phyloP scores from a whole-genome alignment of 2,329 filamentous ascomycete species.

The Penicillium hesseltinei region DNA sequence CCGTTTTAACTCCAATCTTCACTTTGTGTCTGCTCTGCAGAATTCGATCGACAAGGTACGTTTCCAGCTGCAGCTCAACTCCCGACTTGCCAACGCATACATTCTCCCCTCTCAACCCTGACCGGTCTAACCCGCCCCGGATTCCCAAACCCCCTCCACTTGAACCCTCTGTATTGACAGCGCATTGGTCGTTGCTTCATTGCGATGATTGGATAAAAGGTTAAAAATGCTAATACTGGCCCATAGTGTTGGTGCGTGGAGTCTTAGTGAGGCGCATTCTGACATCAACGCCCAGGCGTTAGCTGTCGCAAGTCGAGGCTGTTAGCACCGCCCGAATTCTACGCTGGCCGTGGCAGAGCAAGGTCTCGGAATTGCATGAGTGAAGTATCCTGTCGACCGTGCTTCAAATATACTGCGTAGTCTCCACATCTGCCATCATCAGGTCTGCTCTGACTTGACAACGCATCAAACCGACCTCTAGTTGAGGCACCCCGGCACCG shows the following conservation, averaged over 20 bases:
- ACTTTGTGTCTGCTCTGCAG: constrained; percentile 20
- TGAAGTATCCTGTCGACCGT: constrained; percentile 25
- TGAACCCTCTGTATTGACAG: constrained; percentile 25
- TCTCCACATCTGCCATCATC: constrained; percentile 28
- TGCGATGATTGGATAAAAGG: constrained; percentile 16
- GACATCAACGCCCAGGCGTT: constrained; percentile 24
- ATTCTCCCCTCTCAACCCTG: constrained; percentile 28
- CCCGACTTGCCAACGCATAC: constrained; percentile 42
- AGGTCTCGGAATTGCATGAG: constrained; percentile 13
- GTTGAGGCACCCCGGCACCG: constrained; percentile 35
- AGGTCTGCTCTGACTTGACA: constrained; percentile 37
- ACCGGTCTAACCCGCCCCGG: constrained; percentile 30
- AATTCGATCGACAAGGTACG: constrained; percentile 39
- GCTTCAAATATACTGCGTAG: constrained; percentile 28
- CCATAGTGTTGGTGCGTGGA: constrained; percentile 24
- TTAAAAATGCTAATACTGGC: constrained; percentile 24
- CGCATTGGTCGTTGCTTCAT: constrained; percentile 25
- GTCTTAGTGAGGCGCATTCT: constrained; percentile 24
- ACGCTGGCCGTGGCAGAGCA: constrained; percentile 27
- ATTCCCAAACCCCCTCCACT: constrained; percentile 19
- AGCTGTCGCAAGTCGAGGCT: constrained; percentile 15
- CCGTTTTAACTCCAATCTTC: constrained; percentile 12
- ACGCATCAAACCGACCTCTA: constrained; percentile 40
- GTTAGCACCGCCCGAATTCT: constrained; percentile 32
- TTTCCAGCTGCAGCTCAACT: constrained; percentile 33